Evolutionary conservation across 176 grass and related monocot species (phyloP).

Genomic region (Oryza australiensis): DNA sequence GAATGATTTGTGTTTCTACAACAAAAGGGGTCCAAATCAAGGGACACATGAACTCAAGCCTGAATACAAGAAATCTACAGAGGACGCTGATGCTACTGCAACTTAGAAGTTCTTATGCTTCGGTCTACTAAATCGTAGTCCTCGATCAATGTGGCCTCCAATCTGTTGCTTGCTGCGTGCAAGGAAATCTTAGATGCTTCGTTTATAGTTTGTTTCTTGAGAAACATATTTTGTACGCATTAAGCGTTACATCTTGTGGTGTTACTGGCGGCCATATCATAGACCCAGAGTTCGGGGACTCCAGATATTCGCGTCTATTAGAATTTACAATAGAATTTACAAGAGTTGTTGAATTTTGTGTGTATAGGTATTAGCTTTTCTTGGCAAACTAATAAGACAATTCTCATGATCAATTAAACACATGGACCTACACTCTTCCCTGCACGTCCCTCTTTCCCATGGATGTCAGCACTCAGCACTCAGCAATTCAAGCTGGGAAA

Average conservation of each 20-base stretch:
- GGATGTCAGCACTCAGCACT: neutral
- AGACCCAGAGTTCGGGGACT: neutral
- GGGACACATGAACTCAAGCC: slow-evolving; percentile 91
- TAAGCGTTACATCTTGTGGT: slow-evolving; percentile 8
- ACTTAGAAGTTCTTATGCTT: neutral
- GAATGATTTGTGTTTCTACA: slow-evolving; percentile 82
- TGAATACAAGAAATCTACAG: slow-evolving; percentile 78
- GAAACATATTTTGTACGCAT: slow-evolving; percentile 6
- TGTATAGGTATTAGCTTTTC: neutral
- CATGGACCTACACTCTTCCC: neutral
- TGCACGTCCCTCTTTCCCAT: neutral
- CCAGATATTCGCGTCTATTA: neutral
- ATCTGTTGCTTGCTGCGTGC: neutral
- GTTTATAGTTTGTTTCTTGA: neutral
- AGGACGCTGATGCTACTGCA: slow-evolving; percentile 40
- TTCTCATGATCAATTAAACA: slow-evolving; percentile 4
- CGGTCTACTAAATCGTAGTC: neutral
- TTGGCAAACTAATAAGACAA: neutral
- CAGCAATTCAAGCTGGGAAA: no score
- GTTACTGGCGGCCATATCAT: neutral
- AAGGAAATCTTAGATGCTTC: neutral
- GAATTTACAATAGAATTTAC: neutral
- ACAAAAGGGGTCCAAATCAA: slow-evolving; percentile 92
- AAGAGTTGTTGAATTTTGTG: neutral
- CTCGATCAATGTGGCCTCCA: neutral